A percentile compares a stretch with the other conserved stretches of the same genome.
phyloP scores from a whole-genome alignment of 176 grass and related monocot genomes.

The Elymus sibiricus region DNA sequence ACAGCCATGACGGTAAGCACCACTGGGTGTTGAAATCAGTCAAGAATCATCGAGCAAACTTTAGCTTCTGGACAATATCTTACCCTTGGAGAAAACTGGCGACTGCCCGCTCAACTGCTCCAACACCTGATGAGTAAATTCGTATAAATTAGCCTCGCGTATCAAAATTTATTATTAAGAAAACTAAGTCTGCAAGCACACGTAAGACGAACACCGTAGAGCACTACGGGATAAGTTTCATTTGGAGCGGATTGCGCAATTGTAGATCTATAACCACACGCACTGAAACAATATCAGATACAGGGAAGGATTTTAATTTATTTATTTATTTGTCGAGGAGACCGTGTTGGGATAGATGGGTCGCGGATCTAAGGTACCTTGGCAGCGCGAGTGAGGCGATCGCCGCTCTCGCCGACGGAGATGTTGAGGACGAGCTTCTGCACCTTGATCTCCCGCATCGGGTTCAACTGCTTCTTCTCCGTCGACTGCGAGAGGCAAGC shows the following conservation, averaged over 20 bases:
- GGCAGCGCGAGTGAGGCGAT: slow-evolving; percentile 43
- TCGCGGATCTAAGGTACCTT: slow-evolving; percentile 14
- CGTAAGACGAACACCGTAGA: not conserved
- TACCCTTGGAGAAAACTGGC: slow-evolving; percentile 68
- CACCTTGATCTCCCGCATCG: slow-evolving; percentile 56
- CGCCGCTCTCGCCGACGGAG: slow-evolving; percentile 49
- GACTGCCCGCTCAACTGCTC: slow-evolving; percentile 65
- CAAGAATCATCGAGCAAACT: not conserved
- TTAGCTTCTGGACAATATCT: not conserved
- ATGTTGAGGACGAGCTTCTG: slow-evolving; percentile 56
- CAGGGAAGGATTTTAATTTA: no score
- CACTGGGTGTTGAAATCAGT: not conserved
- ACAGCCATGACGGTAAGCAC: not conserved
- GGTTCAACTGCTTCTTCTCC: slow-evolving; percentile 43
- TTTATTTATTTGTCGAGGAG: not conserved
- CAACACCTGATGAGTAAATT: slow-evolving; percentile 36
- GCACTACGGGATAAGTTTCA: not conserved
- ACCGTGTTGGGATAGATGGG: not conserved
- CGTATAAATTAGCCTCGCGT: not conserved
- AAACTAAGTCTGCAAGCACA: not conserved
- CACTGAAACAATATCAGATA: not conserved
- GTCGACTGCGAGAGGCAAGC: slow-evolving; percentile 27
- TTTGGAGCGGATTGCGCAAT: not conserved
- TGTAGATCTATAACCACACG: not conserved
- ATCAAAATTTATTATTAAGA: not conserved